These are phyloP conservation scores for Phytomonas sp. DNA, from an alignment of 208 protist species.

Conservation along the genomic window DNA sequence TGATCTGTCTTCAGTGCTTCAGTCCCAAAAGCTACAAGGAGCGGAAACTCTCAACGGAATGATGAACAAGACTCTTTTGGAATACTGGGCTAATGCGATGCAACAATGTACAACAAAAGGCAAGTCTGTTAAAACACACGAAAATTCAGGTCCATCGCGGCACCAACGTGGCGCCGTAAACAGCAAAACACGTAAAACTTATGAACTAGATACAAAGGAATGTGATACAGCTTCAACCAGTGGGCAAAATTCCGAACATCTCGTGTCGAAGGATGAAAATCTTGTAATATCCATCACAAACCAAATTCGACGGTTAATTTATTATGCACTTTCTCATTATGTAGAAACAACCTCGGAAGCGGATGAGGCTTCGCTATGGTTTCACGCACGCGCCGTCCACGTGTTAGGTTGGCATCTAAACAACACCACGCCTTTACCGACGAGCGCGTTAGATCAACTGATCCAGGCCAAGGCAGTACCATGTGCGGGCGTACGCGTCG, in stretches of 20 bases:
- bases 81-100: neutral
- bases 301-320: neutral
- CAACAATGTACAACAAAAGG: neutral
- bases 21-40: neutral
- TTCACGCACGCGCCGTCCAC: constrained; percentile 49
- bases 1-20: neutral
- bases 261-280: neutral
- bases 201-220: neutral
- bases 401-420: constrained; percentile 11
- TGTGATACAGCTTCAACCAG: neutral
- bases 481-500: constrained; percentile 24
- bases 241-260: neutral
- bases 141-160: neutral
- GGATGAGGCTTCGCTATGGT: constrained; percentile 31
- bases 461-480: constrained; percentile 13
- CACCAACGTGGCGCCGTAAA: neutral
- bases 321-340: neutral
- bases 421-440: neutral
- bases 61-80: neutral
- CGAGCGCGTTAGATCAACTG: constrained; percentile 17
- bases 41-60: neutral
- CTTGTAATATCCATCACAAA: neutral
- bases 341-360: constrained; percentile 10
- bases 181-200: neutral
- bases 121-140: neutral